Evolutionary conservation across 176 grass and related monocot genomes (phyloP), one percentile per base, ranked within the genome.

Genomic region (Phragmites australis): DNA sequence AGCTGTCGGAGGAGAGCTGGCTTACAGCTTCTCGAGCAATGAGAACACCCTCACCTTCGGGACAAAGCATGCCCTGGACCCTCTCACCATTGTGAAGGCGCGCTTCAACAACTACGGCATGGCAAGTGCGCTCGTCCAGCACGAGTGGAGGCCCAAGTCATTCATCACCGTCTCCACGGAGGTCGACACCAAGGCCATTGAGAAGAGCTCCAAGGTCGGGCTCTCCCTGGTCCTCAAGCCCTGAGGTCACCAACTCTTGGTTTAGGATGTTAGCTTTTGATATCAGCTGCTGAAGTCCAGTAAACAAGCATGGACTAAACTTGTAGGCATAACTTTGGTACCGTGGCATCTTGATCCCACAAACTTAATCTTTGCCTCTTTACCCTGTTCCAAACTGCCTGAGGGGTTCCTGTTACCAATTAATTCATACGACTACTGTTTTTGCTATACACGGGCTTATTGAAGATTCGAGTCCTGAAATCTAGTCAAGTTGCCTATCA

Each of bases 91-190:
- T 14, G 66, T 88, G 76, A 96, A 96, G 84, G 85, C 75, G 1
- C 87, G 93, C 42, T 78, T 90, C 63, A 93, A 96, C 82, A 96
- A 88, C 84, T 78, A 79, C 1, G 93, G 93, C 85, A 79, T 77
- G 25, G 90, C 90, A 62, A 92, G 58, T n/a, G 87, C 71, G 2
- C 85, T 96, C 45, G 6, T 96, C 51, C 93, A 96, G 80, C 87
- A 96, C 0, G 85, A 81, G 23, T 96, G 79, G 82, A 71, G 82
- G 71, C 93, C 90, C n/a, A 88, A 90, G 16, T 92, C 93, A 6
- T 23, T 93, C 56, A 4, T 96, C 77, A 90, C 93, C 44, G 8
- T 96, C 50, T 90, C 93, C 49, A 78, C 90, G 1, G 93, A 96
- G 85, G 70, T 85, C 1, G 88, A 96, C 74, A 87, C 85, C 55